Base-by-base conservation (phyloP, 352 stramenopile genomes). In the Pseudoperonospora humuli region DNA sequence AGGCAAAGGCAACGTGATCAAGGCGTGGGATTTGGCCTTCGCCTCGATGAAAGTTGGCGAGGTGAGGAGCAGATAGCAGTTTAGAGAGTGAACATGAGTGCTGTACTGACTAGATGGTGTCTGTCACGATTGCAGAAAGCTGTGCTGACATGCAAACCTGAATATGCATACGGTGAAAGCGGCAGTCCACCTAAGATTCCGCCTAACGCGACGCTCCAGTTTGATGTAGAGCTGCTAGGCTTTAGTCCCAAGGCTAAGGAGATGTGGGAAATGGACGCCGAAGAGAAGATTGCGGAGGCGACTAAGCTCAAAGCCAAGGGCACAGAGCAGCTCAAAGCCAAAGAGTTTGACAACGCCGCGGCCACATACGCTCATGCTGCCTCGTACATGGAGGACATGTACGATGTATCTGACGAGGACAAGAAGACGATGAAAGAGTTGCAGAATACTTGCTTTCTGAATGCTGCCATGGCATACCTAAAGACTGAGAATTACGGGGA, bases 1-100 rank as follows among this genome's bases (percentile, higher is more conserved):
- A 27, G 81, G 81, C 49, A 86, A 88, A 41, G 83, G 80, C 55
- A 90, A 94, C 47, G 83, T 94, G 38, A 94, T 94, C 60, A 92
- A 91, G 64, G 83, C 76, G 25, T 94, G 83, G 83, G 83, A 94
- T 36, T 38, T 89, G 39, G 83, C 73, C 31, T 93, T 94, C 55
- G 80, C 89, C 14, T 95, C 86, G 27, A 98, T 98, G 94, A 95
- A 95, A 63, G 64, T 97, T 32, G 94, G 94, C 33, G 94, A 98
- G 72, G 67, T 78, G 59, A 10, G 61, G 11, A 11, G 5, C 2
- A 14, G 1, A 35, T 5, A 20, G 38, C 23, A 18, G 25, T 9
- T 13, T 3, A 17, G 21, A 6, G 10, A 8, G 36, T 17, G 0
- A 26, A 21, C 37, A 13, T n/a, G 11, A 28, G 9, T 28, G n/a